phyloP scores from a whole-genome alignment of 2,329 filamentous ascomycete species.

The Catunica adiposa region DNA sequence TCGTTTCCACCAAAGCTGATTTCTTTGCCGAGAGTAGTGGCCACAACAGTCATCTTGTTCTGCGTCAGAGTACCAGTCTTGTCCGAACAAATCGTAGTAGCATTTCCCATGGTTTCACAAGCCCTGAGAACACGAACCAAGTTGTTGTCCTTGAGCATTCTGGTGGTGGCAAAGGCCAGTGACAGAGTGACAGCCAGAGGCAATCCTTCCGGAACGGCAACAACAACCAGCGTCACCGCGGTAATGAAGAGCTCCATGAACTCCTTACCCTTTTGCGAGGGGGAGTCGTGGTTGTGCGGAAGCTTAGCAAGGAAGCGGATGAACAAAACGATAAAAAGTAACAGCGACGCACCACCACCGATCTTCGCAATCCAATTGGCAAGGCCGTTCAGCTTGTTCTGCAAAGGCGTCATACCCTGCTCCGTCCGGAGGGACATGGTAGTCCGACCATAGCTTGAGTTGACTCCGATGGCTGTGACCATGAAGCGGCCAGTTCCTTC shows the following conservation, averaged over 20 bases:
- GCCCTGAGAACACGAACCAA: conserved; percentile 49
- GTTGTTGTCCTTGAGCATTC: conserved; percentile 56
- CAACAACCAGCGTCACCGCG: conserved; percentile 48
- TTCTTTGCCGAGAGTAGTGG: conserved; percentile 41
- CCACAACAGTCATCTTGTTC: conserved; percentile 60
- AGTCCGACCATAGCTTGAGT: conserved; percentile 38
- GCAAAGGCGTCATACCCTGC: conserved; percentile 35
- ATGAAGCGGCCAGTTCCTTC: conserved; percentile 38
- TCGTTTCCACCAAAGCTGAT: conserved; percentile 20
- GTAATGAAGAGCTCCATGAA: conserved; percentile 51
- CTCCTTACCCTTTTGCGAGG: conserved; percentile 38
- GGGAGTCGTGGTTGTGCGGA: conserved; percentile 28
- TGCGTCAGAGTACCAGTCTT: conserved; percentile 31
- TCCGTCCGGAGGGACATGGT: conserved; percentile 38
- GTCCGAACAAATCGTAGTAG: conserved; percentile 61
- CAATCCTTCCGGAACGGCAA: conserved; percentile 50
- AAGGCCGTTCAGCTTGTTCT: conserved; percentile 32
- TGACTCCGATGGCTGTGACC: conserved; percentile 37
- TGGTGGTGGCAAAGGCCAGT: conserved; percentile 50
- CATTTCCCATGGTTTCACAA: conserved; percentile 58
- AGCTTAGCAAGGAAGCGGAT: conserved; percentile 59
- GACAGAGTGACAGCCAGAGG: conserved; percentile 52
- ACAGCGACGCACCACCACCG: conserved; percentile 48
- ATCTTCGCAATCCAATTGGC: conserved; percentile 24
- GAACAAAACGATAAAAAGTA: conserved; percentile 61